Evolutionary conservation across 2,329 filamentous ascomycete species (phyloP).

Genomic region (Chaetomium olivaceum): DNA sequence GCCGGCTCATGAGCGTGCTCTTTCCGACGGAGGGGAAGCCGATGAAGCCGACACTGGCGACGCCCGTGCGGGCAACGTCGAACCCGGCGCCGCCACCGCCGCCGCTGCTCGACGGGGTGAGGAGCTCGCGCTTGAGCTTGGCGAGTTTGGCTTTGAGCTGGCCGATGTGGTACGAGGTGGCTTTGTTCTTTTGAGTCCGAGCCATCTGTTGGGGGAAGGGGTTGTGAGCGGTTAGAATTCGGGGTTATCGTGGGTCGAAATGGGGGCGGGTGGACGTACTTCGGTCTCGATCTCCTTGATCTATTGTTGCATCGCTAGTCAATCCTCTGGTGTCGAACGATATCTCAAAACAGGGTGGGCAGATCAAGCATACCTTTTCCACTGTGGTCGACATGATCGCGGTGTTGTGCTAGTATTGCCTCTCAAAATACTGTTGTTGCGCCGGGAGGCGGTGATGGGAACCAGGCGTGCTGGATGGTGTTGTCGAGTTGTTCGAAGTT

Average conservation of each 20-base stretch:
- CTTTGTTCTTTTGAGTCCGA: constrained; percentile 96
- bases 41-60: constrained; percentile 95
- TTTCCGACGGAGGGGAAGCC: constrained; percentile 98
- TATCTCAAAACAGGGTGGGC: background rate
- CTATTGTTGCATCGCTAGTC: constrained; percentile 49
- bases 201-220: constrained; percentile 67
- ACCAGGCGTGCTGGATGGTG: constrained; percentile 3
- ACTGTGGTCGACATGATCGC: constrained; percentile 91
- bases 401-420: constrained; percentile 16
- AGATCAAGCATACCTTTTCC: constrained; percentile 72
- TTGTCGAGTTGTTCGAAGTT: constrained; percentile 18
- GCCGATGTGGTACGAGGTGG: constrained; percentile 88
- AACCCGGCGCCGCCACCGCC: constrained; percentile 88
- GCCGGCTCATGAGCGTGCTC: constrained; percentile 91
- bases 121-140: constrained; percentile 93
- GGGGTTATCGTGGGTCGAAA: background rate
- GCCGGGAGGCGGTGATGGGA: constrained; percentile 6
- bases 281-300: constrained; percentile 97
- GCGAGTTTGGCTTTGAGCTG: constrained; percentile 98
- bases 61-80: constrained; percentile 96
- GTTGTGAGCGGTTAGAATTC: constrained; percentile 18
- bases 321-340: constrained; percentile 32
- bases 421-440: background rate
- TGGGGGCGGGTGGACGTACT: constrained; percentile 54
- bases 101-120: constrained; percentile 74